Percentiles rank a stretch among this genome's conserved stretches.
phyloP scores from a whole-genome alignment of 2,329 filamentous ascomycete species.

The Daldinia sp. region DNA sequence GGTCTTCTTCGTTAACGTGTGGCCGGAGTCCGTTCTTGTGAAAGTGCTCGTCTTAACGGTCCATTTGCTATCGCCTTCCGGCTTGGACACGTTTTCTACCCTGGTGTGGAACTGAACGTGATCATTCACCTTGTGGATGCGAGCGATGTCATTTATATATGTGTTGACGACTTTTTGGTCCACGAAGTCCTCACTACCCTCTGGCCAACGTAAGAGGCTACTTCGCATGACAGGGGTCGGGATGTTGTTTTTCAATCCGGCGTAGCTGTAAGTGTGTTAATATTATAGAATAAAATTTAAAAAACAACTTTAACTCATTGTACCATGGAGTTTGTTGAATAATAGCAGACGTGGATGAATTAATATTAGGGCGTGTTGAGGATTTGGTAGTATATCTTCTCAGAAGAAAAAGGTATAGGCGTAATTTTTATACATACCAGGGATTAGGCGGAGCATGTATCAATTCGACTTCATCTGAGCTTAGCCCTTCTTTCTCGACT shows the following conservation, averaged over 20 bases:
- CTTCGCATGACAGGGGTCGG: slow-evolving; percentile 67
- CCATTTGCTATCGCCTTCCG: slow-evolving; percentile 59
- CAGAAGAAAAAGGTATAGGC: not conserved
- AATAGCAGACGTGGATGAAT: not conserved
- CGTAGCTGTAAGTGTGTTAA: slow-evolving; percentile 52
- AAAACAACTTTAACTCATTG: not conserved
- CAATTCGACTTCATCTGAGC: slow-evolving; percentile 48
- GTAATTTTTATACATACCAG: slow-evolving; percentile 51
- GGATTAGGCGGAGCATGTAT: slow-evolving; percentile 64
- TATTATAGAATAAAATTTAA: not conserved
- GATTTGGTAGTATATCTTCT: not conserved
- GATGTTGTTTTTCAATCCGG: slow-evolving; percentile 78
- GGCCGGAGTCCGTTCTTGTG: slow-evolving; percentile 38
- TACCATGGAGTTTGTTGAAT: not conserved
- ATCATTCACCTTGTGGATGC: slow-evolving; percentile 61
- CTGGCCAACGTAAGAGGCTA: slow-evolving; percentile 64
- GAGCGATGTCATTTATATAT: slow-evolving; percentile 72
- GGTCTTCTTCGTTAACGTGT: slow-evolving; percentile 48
- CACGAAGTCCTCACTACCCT: slow-evolving; percentile 70
- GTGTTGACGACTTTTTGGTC: slow-evolving; percentile 66
- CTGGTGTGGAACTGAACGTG: slow-evolving; percentile 68
- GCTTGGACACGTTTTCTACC: slow-evolving; percentile 66
- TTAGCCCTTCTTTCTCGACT: slow-evolving; percentile 43
- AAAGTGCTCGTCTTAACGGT: slow-evolving; percentile 62
- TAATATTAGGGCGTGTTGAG: not conserved